Evolutionary conservation across 2,329 filamentous ascomycete species (phyloP), one percentile per base, ranked within the genome.

Genomic region (Endoconidiophora laricicola): DNA sequence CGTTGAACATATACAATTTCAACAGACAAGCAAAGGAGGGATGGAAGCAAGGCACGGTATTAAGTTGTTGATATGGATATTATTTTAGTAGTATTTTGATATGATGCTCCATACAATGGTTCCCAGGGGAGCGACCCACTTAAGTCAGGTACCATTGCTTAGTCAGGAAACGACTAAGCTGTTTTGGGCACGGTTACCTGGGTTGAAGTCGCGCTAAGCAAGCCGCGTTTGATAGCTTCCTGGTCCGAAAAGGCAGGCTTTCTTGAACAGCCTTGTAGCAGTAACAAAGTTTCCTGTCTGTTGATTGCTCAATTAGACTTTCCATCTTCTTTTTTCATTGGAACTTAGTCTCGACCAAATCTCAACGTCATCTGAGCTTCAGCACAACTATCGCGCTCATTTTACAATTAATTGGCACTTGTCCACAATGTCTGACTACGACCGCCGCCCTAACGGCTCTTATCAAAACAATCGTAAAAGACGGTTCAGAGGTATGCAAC

Each of bases 401-500:
- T 23, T n/a, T 4, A 23, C 26, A 20, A 48, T 12, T 3, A 20
- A 12, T 39, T 20, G 14, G 24, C 10, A 33, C 22, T 18, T 22
- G 36, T 22, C 10, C 44, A 52, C 41, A 49, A 73, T 79, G 75
- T 70, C 70, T 44, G 75, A 79, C 57, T 69, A 74, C 63, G 74
- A 78, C 55, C 68, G 73, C 55, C 65, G 79, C 61, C 73, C 69
- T 12, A 66, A 71, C 37, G 65, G 63, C 54, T 65, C 24, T 22
- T 39, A 33, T 6, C 18, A 73, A 60, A 70, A 79, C 62, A 78
- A 76, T 58, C 79, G 83, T 63, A 94, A 93, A 68, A 74, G 83
- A 59, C 76, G 86, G 61, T 82, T 80, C 61, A 74, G 84, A 83
- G 86, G 86, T 88, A 63, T 23, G 50, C 24, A 43, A 12, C 3